A percentile compares a stretch with the other conserved stretches of the same genome.
Conservation (phyloP, 345 rosid species). For the Carallia pectinifolia region DNA sequence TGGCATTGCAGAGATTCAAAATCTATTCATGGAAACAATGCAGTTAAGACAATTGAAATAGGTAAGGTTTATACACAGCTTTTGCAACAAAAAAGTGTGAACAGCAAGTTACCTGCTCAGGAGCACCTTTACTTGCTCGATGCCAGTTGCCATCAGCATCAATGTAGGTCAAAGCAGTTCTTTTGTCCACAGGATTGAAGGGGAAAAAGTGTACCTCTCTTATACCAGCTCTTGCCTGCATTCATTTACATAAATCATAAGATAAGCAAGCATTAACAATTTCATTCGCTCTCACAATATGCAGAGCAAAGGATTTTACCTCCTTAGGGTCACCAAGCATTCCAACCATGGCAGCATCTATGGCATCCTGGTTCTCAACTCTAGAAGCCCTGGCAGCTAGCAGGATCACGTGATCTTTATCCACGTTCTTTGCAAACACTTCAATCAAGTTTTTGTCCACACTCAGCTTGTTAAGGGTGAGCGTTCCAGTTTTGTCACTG, state of each 20-base stretch:
- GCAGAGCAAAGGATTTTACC: slow-evolving; percentile 29
- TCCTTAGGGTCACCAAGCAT: slow-evolving; percentile 85
- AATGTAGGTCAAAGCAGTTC: slow-evolving; percentile 76
- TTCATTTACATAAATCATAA: background rate
- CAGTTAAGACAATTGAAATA: slow-evolving; percentile 1
- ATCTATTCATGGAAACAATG: slow-evolving; percentile 40
- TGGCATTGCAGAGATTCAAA: slow-evolving; percentile 51
- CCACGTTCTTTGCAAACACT: slow-evolving; percentile 65
- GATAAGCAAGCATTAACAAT: background rate
- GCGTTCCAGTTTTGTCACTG: slow-evolving; percentile 84
- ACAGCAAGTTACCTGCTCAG: slow-evolving; percentile 62
- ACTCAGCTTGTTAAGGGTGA: slow-evolving; percentile 79
- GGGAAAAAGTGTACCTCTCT: slow-evolving; percentile 79
- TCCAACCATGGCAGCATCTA: slow-evolving; percentile 84
- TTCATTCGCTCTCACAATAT: background rate
- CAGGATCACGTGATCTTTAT: slow-evolving; percentile 58
- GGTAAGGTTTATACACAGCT: background rate
- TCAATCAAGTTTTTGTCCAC: slow-evolving; percentile 71
- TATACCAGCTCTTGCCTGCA: slow-evolving; percentile 73
- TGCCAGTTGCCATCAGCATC: slow-evolving; percentile 74
- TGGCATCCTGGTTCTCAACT: slow-evolving; percentile 86
- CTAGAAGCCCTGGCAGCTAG: slow-evolving; percentile 88
- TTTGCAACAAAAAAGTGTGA: background rate
- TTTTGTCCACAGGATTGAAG: slow-evolving; percentile 79
- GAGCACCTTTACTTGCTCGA: slow-evolving; percentile 87